A percentile compares a stretch with the other conserved stretches of the same genome.
Evolutionary conservation across 768 basidiomycete species (phyloP).

Genomic region (Pisolithus orientalis): DNA sequence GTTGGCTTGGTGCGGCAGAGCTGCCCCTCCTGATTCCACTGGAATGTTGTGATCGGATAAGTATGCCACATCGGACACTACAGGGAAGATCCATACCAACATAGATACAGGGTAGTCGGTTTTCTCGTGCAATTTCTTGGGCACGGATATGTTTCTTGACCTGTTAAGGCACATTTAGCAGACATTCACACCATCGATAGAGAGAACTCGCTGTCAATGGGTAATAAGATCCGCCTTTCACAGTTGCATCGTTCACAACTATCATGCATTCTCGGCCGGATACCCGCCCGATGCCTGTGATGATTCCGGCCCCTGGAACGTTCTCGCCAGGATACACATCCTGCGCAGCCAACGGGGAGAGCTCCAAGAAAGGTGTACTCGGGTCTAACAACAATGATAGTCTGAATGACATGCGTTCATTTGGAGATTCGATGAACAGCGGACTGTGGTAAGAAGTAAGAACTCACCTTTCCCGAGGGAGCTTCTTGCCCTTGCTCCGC

Average conservation of each 20-base stretch:
- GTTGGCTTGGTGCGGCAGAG: conserved; percentile 87
- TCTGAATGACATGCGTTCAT: conserved; percentile 30
- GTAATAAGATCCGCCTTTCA: conserved; percentile 90
- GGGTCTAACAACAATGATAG: conserved; percentile 74
- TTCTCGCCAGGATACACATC: conserved; percentile 72
- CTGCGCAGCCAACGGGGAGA: conserved; percentile 81
- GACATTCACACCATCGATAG: background rate
- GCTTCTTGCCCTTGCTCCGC: conserved; percentile 70
- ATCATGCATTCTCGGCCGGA: conserved; percentile 81
- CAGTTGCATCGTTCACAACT: conserved; percentile 91
- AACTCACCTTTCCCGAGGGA: conserved; percentile 75
- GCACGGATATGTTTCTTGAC: conserved; percentile 96
- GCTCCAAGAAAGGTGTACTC: conserved; percentile 83
- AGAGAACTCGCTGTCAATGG: conserved; percentile 61
- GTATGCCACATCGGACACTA: background rate
- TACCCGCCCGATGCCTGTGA: conserved; percentile 79
- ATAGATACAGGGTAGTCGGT: conserved; percentile 86
- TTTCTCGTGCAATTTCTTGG: conserved; percentile 91
- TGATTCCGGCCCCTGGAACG: conserved; percentile 85
- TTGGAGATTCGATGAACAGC: conserved; percentile 1
- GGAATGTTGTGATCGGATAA: conserved; percentile 7
- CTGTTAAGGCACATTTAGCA: conserved; percentile 24
- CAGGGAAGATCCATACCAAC: conserved; percentile 50
- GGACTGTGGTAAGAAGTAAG: background rate
- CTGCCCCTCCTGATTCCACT: conserved; percentile 95